phyloP scores from a whole-genome alignment of 2,329 filamentous ascomycete genomes.

The Epichloe gansuensis region DNA sequence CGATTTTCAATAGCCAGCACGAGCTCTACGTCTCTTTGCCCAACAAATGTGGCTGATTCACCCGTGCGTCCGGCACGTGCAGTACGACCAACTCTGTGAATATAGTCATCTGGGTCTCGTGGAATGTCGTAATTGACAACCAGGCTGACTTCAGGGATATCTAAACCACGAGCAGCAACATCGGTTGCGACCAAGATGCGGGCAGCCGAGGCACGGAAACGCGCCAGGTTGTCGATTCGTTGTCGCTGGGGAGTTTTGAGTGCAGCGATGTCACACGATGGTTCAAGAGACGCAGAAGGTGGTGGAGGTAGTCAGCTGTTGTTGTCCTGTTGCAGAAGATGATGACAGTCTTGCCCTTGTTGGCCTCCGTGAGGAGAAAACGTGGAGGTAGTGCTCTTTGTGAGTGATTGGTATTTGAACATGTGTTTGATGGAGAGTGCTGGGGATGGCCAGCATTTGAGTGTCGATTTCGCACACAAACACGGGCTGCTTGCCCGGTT shows the following conservation, averaged over 20 bases:
- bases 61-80: conserved; percentile 80
- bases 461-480: conserved; percentile 86
- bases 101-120: conserved; percentile 93
- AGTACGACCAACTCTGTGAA: conserved; percentile 90
- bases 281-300: conserved; percentile 70
- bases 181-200: conserved; percentile 90
- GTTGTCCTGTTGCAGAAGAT: conserved; percentile 89
- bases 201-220: conserved; percentile 82
- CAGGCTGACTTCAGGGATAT: conserved; percentile 82
- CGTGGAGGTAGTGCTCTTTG: conserved; percentile 88
- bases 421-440: conserved; percentile 72
- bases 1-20: conserved; percentile 82
- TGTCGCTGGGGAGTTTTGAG: conserved; percentile 78
- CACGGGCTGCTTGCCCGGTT: conserved; percentile 59
- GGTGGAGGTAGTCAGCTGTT: conserved; percentile 81
- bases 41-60: conserved; percentile 76
- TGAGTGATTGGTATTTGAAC: conserved; percentile 83
- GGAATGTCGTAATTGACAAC: conserved; percentile 96
- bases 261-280: conserved; percentile 90
- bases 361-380: conserved; percentile 68
- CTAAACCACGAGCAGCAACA: conserved; percentile 84
- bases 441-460: conserved; percentile 61
- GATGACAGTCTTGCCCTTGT: conserved; percentile 66
- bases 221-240: conserved; percentile 73
- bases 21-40: conserved; percentile 83